These are phyloP conservation scores for Kwoniella newhampshirensis DNA, from an alignment of 768 basidiomycete genomes.

Conservation along the genomic window DNA sequence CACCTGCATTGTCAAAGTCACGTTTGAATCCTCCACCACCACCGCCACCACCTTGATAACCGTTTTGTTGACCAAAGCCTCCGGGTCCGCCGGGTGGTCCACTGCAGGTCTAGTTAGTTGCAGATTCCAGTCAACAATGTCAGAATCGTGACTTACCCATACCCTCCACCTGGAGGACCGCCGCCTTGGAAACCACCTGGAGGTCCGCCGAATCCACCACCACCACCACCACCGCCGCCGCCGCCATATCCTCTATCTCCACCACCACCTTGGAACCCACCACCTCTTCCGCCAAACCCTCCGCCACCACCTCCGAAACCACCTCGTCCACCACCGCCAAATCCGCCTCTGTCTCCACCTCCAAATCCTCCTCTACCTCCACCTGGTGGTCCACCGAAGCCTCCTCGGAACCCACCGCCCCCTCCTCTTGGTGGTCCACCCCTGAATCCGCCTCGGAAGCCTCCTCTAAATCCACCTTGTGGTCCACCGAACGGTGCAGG, in stretches of 20 bases:
- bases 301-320: constrained; percentile 50
- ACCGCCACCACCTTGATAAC: constrained; percentile 28
- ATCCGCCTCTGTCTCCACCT: too few relatives aligned
- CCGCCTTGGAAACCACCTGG: constrained; percentile 57
- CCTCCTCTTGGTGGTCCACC: constrained; percentile 34
- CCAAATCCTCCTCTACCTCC: constrained; percentile 50
- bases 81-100: constrained; percentile 22
- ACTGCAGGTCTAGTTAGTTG: constrained; percentile 2
- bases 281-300: constrained; percentile 34
- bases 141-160: constrained; percentile 22
- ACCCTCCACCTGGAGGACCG: constrained; percentile 35
- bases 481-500: constrained; percentile 26
- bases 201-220: constrained; percentile 14
- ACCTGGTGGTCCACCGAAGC: constrained; percentile 49
- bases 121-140: background rate
- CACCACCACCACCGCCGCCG: constrained; percentile 21
- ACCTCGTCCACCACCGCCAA: constrained; percentile 51
- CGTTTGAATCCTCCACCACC: constrained; percentile 41
- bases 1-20: constrained; percentile 33
- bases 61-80: constrained; percentile 20
- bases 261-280: constrained; percentile 32
- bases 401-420: constrained; percentile 27
- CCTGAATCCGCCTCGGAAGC: constrained; percentile 48
- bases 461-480: constrained; percentile 57
- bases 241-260: constrained; percentile 41